Evolutionary conservation across 176 grass and related monocot genomes (phyloP), one percentile per base, ranked within the genome.

Genomic region (Puccinellia tenuiflora): DNA sequence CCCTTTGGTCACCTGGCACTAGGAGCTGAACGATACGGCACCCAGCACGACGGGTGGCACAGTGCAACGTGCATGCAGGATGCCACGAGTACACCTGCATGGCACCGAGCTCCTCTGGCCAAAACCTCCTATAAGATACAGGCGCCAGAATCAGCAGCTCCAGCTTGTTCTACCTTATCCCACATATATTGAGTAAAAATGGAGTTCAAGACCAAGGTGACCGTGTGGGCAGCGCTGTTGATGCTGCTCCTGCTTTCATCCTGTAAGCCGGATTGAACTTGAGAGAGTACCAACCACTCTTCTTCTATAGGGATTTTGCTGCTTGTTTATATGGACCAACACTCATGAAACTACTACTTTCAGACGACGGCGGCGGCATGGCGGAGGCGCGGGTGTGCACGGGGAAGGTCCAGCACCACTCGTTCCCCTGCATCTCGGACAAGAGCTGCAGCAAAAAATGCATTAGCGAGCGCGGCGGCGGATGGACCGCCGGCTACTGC

Each of bases 401-500:
- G 33, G 86, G 80, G 65, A 88, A 83, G 86, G 83, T 80, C 80
- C 75, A 73, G 80, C 64, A 64, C 65, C 74, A 54, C 42, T 83
- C 80, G 0, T 83, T 72, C 54, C 81, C 86, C 9, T 88, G 86
- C 80, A 0, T 88, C 3, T 88, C 86, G 2, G 86, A 84, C 75
- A 76, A 38, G 54, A 0, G 33, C 42, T 88, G 81, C 86, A 11
- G 21, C 40, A 0, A 1, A 13, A 4, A 45, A 2, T 90, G 88
- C 77, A 3, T 9, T n/a, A 73, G 9, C 1, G 69, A 79, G 65
- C 26, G 83, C 42, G 65, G 3, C 8, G 65, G 70, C 60, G 35
- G 45, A 0, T 88, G 86, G 81, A 88, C 86, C 33, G 81, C 86
- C 43, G 86, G 86, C 0, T 84, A 73, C 81, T 88, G 86, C 86